Evolutionary conservation across 2,329 filamentous ascomycete species (phyloP), one percentile per base, ranked within the genome.

Genomic region (Furcasterigmium furcatum): DNA sequence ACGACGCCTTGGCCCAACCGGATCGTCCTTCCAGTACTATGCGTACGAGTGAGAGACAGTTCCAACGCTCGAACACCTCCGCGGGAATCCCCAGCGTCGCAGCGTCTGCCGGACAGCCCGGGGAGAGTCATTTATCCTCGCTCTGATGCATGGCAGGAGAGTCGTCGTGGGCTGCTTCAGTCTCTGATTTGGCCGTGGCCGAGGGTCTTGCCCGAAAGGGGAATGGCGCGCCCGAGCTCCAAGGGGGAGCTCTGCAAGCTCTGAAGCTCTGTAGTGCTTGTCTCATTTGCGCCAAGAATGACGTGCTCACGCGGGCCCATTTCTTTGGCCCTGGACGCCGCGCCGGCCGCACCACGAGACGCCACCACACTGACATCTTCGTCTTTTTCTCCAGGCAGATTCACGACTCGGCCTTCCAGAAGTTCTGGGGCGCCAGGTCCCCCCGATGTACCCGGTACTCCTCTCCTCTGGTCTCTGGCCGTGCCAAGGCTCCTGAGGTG

Each of bases 231-330:
- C 14, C n/a, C 34, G 34, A 18, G n/a, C 6, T 36, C 16, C 38
- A 16, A 41, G 38, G 21, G 25, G 38, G 30, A 42, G 40, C 40
- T 42, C 27, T 34, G 27, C 24, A 25, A 41, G 38, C 38, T 41
- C 27, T 30, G 14, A 27, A 32, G 27, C 40, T 35, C 19, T 19
- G 40, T 32, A 19, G 27, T 22, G 20, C 27, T 42, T 30, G 40
- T 42, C 27, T 42, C 40, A 42, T 42, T 18, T 27, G 22, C 40
- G 40, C 40, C 40, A 42, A 34, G 40, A 24, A 42, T 42, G 40
- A 42, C 40, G 40, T 42, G 40, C 40, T 42, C 40, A 21, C 5
- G 19, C 20, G 20, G 40, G 18, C 20, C 40, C 40, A 32, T 21
- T 34, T 16, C 30, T 42, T 42, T 42, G 13, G 18, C 27, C 16